A percentile compares a stretch with the other conserved stretches of the same genome.
phyloP scores from a whole-genome alignment of 1,284 basidiomycete species.

The Rhodotorula sp. region DNA sequence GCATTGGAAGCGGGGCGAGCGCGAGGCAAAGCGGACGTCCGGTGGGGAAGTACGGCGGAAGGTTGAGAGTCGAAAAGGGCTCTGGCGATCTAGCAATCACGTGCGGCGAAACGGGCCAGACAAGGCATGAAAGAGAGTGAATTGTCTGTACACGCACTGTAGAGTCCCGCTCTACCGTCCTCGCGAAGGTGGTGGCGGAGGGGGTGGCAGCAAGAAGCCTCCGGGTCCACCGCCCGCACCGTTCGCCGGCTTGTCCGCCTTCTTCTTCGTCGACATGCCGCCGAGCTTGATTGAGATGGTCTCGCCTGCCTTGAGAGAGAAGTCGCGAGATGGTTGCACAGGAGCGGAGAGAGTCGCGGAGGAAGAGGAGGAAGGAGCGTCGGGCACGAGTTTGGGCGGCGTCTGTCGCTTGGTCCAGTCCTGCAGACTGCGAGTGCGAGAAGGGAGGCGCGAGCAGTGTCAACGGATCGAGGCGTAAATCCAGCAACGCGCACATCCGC shows the following conservation, averaged over 20 bases:
- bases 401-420: conserved; percentile 50
- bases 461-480: too few species aligned
- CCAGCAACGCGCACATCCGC: too few species aligned
- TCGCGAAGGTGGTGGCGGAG: conserved; percentile 34
- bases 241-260: conserved; percentile 26
- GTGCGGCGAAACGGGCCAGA: too few species aligned
- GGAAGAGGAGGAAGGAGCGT: conserved; percentile 25
- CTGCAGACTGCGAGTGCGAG: background rate
- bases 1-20: too few species aligned
- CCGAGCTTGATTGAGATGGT: conserved; percentile 91
- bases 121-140: background rate
- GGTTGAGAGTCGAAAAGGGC: too few species aligned
- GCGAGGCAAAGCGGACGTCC: too few species aligned
- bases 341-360: conserved; percentile 41
- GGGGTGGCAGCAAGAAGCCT: conserved; percentile 40
- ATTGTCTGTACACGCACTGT: background rate
- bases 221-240: conserved; percentile 15
- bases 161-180: background rate
- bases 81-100: too few species aligned
- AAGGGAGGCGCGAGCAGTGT: too few species aligned
- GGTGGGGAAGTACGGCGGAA: too few species aligned
- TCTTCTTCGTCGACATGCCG: conserved; percentile 56
- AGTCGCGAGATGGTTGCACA: conserved; percentile 77
- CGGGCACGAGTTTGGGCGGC: conserved; percentile 45
- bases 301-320: conserved; percentile 91